Evolutionary conservation across 768 basidiomycete genomes (phyloP), one percentile per base, ranked within the genome.

Genomic region (Suillus lakei): DNA sequence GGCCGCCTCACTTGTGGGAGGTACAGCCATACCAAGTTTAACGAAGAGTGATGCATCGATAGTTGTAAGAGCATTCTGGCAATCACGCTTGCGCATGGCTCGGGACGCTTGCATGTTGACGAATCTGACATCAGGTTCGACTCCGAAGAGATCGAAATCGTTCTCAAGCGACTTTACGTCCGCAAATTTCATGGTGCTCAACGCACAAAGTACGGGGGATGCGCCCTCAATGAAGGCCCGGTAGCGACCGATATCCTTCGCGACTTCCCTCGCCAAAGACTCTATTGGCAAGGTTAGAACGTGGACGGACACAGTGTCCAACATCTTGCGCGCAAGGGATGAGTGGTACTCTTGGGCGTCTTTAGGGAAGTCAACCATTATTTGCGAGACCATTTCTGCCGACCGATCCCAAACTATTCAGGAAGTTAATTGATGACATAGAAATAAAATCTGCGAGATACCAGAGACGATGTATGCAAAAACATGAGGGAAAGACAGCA

Each of bases 351-450:
- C 69, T 10, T 68, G 64, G 3, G 73, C 64, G 36, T 68, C 68
- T 2, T 61, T 62, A 1, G 81, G 82, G 60, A 80, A 83, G 18
- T 66, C 61, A 9, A 71, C 67, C n/a, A 82, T 21, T 34, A 83
- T 75, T 72, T 69, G 76, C 36, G 36, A 26, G 43, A 68, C 60
- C 28, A 80, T n/a, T 15, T 44, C n/a, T 21, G 30, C 51, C 26
- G 60, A 66, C 10, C 44, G 61, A n/a, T 69, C 64, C 56, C 64
- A 62, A 30, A 61, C 76, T 76, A 62, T 44, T 36, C 30, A 30
- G 2, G 7, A 34, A 26, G 0, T 44, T 67, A 56, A 65, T 62
- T 21, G 26, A n/a, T 34, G 5, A 28, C 18, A 16, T 23, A 0
- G 16, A 34, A 8, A 30, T 0, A 5, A 54, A 12, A 18, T n/a